Percentiles rank a stretch among this genome's conserved stretches.
phyloP scores from a whole-genome alignment of 2,329 filamentous ascomycete genomes.

The Ampelomyces quisqualis region DNA sequence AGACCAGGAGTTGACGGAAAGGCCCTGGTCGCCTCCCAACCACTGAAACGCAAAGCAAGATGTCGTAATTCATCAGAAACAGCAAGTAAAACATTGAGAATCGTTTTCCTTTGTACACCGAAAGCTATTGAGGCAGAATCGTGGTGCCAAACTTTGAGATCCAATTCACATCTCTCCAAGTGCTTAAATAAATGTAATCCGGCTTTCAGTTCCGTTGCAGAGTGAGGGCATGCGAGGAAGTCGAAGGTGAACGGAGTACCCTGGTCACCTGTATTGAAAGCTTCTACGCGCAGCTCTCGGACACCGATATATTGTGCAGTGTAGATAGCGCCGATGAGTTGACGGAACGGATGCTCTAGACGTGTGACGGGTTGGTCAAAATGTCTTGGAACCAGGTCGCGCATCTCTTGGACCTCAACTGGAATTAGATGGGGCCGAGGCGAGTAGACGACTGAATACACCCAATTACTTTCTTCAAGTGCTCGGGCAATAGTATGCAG shows the following conservation, averaged over 20 bases:
- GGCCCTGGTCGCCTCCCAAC: slow-evolving; percentile 13
- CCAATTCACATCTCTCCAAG: slow-evolving; percentile 21
- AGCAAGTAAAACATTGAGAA: slow-evolving; percentile 18
- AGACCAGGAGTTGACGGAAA: slow-evolving; percentile 1
- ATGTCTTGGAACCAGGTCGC: slow-evolving; percentile 24
- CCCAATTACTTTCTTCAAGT: slow-evolving; percentile 26
- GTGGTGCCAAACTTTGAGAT: slow-evolving; percentile 5
- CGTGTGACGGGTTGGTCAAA: not conserved
- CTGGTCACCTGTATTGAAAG: not conserved
- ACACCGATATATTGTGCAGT: slow-evolving; percentile 23
- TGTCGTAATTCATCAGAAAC: slow-evolving; percentile 20
- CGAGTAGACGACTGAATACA: slow-evolving; percentile 30
- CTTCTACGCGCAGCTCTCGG: slow-evolving; percentile 19
- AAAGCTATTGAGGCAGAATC: slow-evolving; percentile 1
- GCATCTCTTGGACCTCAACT: slow-evolving; percentile 19
- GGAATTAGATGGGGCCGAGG: slow-evolving; percentile 24
- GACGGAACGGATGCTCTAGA: slow-evolving; percentile 27
- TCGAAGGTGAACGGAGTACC: slow-evolving; percentile 18
- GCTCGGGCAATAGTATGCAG: slow-evolving; percentile 25
- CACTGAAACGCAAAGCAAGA: slow-evolving; percentile 18
- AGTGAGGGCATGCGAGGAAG: slow-evolving; percentile 20
- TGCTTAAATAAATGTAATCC: slow-evolving; percentile 23
- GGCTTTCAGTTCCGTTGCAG: slow-evolving; percentile 17
- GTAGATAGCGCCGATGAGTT: slow-evolving; percentile 30
- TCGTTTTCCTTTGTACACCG: not conserved